Evolutionary conservation across 306 rosid genomes (phyloP), one percentile per base, ranked within the genome.

Genomic region (Hippophae tibetana): DNA sequence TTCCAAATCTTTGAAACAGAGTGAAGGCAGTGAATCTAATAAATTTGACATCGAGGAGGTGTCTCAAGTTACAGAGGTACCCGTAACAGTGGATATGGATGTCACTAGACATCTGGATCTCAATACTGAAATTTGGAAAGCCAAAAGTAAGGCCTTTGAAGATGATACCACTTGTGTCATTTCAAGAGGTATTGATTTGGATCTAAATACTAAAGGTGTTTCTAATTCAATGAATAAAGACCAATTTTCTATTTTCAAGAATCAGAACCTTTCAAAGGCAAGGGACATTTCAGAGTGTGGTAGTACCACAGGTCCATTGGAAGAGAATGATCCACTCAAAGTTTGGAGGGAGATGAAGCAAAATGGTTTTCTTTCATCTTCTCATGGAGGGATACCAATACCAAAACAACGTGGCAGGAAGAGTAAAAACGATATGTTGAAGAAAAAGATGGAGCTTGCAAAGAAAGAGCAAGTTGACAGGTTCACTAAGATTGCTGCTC

Each of bases 401-500:
- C 97, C 95, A 25, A 93, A 86, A 71, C 83, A 76, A 71, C 90
- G 94, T 13, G 84, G 77, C 40, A 80, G 92, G 72, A 88, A 81
- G 67, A 80, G 79, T 69, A 93, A 84, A 77, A 78, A 23, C 57
- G 93, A 86, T 11, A 69, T 68, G 43, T 77, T 73, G 31, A 84
- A 86, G 82, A 82, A 74, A 72, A 88, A 81, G 74, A 77, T 93
- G 73, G 99, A 88, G 61, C 77, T 85, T 50, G 86, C 99, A 41
- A 93, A 84, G 86, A 86, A 62, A 65, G 99, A 93, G 64, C 95
- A 93, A 73, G 81, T 86, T 25, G 85, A 66, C 69, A 72, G 81
- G 76, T 93, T 93, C 23, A 71, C 97, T 2, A 88, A 86, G 85
- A 75, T 88, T 66, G 99, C 99, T 57, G 99, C 99, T 75, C 99